phyloP scores from a whole-genome alignment of 106 monocot species.

The Dioscorea dumetorum region DNA sequence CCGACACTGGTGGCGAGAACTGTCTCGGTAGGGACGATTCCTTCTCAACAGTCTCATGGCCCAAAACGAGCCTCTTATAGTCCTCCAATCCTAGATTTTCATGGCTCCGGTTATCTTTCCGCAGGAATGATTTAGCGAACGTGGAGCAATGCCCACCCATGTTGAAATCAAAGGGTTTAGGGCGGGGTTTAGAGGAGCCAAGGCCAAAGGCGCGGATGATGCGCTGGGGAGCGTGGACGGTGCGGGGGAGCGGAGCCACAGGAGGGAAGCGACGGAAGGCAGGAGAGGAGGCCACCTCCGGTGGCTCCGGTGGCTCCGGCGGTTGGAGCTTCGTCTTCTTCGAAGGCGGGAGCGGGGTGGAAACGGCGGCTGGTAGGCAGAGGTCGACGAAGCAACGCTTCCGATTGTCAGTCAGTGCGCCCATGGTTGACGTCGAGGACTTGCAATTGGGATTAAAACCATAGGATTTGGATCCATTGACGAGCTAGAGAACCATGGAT shows the following conservation, averaged over 20 bases:
- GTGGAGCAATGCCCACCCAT: conserved; percentile 22
- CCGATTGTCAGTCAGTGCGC: conserved; percentile 75
- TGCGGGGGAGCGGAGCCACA: conserved; percentile 31
- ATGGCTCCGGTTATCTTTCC: conserved; percentile 11
- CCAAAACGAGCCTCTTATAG: conserved; percentile 51
- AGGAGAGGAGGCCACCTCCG: background rate
- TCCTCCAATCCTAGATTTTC: conserved; percentile 30
- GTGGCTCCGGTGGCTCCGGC: background rate
- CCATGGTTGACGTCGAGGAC: conserved; percentile 31
- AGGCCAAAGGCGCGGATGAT: conserved; percentile 53
- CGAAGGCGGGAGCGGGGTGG: background rate
- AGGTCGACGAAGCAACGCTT: conserved; percentile 66
- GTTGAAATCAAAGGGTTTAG: background rate
- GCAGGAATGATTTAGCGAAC: background rate
- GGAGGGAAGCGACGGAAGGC: conserved; percentile 19
- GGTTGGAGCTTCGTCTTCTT: conserved; percentile 26
- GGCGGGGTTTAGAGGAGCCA: conserved; percentile 12
- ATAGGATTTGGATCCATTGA: background rate
- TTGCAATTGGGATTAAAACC: background rate
- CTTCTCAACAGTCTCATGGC: background rate
- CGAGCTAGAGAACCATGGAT: background rate
- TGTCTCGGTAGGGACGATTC: background rate
- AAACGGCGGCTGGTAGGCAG: conserved; percentile 16
- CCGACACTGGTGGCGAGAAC: background rate
- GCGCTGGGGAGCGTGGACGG: conserved; percentile 76